phyloP scores from a whole-genome alignment of 2,329 filamentous ascomycete species.

The Bertia moriformis region DNA sequence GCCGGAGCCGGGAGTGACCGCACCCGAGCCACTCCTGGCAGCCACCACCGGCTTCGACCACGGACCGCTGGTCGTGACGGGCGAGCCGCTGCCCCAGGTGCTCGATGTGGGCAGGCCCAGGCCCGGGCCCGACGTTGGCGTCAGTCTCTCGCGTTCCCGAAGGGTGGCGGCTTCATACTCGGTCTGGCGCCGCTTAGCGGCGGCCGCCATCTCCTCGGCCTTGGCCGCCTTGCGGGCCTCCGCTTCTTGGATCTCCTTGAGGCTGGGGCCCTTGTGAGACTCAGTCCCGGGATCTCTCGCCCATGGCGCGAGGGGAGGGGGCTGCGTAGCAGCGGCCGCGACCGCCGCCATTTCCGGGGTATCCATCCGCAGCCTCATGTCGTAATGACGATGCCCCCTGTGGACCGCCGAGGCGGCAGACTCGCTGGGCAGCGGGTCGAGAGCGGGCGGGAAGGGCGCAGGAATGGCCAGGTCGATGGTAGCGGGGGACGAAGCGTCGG shows the following conservation, averaged over 20 bases:
- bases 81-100: conserved; percentile 75
- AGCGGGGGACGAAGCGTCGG: conserved; percentile 40
- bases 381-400: conserved; percentile 42
- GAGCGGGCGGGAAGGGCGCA: conserved; percentile 61
- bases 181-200: conserved; percentile 60
- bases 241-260: conserved; percentile 92
- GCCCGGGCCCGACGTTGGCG: conserved; percentile 45
- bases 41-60: too few species aligned
- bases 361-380: conserved; percentile 50
- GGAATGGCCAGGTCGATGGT: conserved; percentile 55
- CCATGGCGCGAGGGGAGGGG: conserved; percentile 80
- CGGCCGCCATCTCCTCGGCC: conserved; percentile 66
- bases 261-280: conserved; percentile 68
- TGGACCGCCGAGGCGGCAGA: conserved; percentile 68
- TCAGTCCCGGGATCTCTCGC: conserved; percentile 66
- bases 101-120: conserved; percentile 77
- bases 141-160: conserved; percentile 44
- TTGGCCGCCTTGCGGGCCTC: conserved; percentile 88
- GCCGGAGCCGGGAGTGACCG: conserved; percentile 18
- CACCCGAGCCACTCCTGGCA: conserved; percentile 32
- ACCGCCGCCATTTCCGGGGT: conserved; percentile 17
- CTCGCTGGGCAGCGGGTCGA: conserved; percentile 56
- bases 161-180: conserved; percentile 61
- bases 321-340: conserved; percentile 26
- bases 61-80: too few species aligned